These are phyloP conservation scores for Kwoniella sp. DNA, from an alignment of 768 basidiomycete genomes.

Conservation along the genomic window DNA sequence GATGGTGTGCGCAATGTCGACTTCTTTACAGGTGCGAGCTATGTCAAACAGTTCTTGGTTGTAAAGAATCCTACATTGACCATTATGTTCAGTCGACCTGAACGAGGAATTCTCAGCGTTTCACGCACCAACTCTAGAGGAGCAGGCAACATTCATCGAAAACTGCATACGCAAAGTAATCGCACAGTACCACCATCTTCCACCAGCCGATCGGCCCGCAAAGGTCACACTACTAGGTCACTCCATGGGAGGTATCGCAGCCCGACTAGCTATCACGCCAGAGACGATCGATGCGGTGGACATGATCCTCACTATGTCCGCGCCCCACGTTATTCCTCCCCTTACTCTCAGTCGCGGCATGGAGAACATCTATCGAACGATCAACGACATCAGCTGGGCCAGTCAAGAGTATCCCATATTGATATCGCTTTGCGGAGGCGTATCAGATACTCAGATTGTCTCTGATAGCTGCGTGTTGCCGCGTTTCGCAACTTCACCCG, in stretches of 20 bases:
- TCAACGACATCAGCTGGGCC: slow-evolving; percentile 56
- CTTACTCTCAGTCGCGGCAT: slow-evolving; percentile 81
- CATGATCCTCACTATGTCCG: slow-evolving; percentile 87
- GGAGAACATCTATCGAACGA: slow-evolving; percentile 67
- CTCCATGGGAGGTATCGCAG: slow-evolving; percentile 96
- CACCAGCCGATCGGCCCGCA: slow-evolving; percentile 58
- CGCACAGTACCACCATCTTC: slow-evolving; percentile 29
- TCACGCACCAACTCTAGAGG: slow-evolving; percentile 81
- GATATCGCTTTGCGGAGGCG: slow-evolving; percentile 85
- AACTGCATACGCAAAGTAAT: slow-evolving; percentile 64
- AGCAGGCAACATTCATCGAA: slow-evolving; percentile 75
- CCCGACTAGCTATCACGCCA: slow-evolving; percentile 66
- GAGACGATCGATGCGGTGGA: slow-evolving; percentile 14
- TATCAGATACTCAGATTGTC: slow-evolving; percentile 85
- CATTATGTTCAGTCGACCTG: slow-evolving; percentile 71
- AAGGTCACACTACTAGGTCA: slow-evolving; percentile 80
- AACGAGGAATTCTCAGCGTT: slow-evolving; percentile 97
- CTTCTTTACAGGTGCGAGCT: slow-evolving; percentile 74
- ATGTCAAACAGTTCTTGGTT: no score
- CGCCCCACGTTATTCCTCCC: slow-evolving; percentile 85
- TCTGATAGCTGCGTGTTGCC: slow-evolving; percentile 82
- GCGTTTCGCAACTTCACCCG: slow-evolving; percentile 60
- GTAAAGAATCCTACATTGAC: not conserved
- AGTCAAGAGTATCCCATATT: slow-evolving; percentile 61
- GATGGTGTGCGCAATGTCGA: slow-evolving; percentile 63